phyloP scores from a whole-genome alignment of 192 early-diverging fungal species.

The Gamsiella multidivaricata region DNA sequence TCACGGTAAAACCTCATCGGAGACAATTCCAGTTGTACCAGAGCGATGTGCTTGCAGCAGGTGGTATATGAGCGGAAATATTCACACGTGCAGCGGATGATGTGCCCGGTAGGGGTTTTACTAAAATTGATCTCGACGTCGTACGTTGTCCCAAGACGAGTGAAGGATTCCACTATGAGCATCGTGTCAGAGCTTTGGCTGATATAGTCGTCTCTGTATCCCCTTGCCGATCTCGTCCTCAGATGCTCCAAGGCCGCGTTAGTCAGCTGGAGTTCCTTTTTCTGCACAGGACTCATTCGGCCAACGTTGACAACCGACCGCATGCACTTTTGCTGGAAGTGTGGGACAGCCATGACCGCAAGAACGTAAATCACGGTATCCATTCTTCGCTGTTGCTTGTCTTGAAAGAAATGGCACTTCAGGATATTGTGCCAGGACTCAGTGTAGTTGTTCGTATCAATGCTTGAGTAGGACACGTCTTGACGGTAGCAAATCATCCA shows the following conservation, averaged over 20 bases:
- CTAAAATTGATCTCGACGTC: neutral
- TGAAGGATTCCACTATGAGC: neutral
- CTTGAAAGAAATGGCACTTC: constrained; percentile 19
- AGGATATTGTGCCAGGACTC: constrained; percentile 26
- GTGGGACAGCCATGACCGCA: constrained; percentile 12
- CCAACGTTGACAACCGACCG: constrained; percentile 4
- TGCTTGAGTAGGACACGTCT: constrained; percentile 2
- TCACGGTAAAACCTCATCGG: too few relatives aligned
- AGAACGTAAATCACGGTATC: constrained; percentile 20
- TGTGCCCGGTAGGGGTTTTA: neutral
- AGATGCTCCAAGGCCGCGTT: neutral
- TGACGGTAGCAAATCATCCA: constrained; percentile 15
- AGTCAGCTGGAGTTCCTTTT: neutral
- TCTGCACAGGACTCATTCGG: constrained; percentile 1
- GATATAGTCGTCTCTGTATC: neutral
- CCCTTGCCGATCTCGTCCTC: neutral
- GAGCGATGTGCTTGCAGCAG: too few relatives aligned
- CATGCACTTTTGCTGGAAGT: constrained; percentile 22
- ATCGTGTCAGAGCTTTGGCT: neutral
- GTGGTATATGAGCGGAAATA: too few relatives aligned
- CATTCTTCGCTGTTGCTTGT: constrained; percentile 8
- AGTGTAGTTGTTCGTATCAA: constrained; percentile 23
- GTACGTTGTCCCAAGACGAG: neutral
- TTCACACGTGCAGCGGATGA: neutral
- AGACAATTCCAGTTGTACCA: too few relatives aligned